phyloP scores from a whole-genome alignment of 164 flowering plant genomes.

The Annona squamosa region DNA sequence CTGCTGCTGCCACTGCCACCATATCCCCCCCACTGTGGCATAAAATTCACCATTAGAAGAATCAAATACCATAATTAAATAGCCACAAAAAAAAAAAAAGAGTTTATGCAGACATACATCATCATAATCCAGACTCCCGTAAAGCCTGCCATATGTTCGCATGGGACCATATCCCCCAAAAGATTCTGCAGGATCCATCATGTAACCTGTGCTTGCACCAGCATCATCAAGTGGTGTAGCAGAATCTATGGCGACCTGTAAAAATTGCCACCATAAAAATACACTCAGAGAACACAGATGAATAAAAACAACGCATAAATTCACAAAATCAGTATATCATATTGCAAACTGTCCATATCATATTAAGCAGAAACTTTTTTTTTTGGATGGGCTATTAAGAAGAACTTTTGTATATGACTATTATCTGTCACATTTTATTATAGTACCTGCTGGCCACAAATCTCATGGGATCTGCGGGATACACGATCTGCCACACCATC shows the following conservation, averaged over 20 bases:
- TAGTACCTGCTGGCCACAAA: conserved; percentile 87
- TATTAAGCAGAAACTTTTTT: background rate
- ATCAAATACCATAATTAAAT: background rate
- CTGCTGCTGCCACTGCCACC: conserved; percentile 27
- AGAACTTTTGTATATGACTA: background rate
- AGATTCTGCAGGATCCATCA: conserved; percentile 44
- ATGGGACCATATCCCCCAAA: conserved; percentile 79
- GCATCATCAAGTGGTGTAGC: conserved; percentile 94
- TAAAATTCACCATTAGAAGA: background rate
- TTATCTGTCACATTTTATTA: background rate
- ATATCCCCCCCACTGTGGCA: conserved; percentile 59
- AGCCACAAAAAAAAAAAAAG: background rate
- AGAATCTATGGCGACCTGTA: conserved; percentile 93
- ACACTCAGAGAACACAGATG: background rate
- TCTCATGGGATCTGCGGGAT: conserved; percentile 91
- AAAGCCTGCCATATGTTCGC: conserved; percentile 76
- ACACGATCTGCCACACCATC: conserved; percentile 97
- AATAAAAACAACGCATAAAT: background rate
- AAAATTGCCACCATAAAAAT: background rate
- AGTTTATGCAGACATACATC: conserved; percentile 49
- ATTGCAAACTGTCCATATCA: background rate
- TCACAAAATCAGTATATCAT: no score
- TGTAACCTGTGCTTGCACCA: conserved; percentile 48
- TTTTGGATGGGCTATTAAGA: background rate
- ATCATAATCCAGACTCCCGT: conserved; percentile 77